Evolutionary conservation across 768 basidiomycete species (phyloP).

Genomic region (Tricholomella constricta): DNA sequence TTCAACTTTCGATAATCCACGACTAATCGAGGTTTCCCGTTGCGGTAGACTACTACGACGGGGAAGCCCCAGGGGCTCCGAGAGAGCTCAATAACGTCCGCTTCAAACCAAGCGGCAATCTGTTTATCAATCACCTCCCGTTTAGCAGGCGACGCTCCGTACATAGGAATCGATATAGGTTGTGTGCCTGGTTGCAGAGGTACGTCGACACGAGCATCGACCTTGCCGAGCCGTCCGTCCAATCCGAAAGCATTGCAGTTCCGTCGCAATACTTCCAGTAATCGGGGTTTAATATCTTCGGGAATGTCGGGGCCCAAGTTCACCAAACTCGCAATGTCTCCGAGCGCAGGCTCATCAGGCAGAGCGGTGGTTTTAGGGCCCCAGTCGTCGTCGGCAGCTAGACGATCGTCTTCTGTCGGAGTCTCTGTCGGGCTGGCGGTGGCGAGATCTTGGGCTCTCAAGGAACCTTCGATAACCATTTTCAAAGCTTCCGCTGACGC

Average conservation of each 20-base stretch:
- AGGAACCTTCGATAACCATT: conserved; percentile 5
- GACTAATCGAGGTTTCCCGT: too few relatives aligned
- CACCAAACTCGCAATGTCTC: background rate
- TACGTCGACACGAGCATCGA: conserved; percentile 24
- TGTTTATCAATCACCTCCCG: too few relatives aligned
- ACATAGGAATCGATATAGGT: conserved; percentile 29
- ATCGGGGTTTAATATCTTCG: background rate
- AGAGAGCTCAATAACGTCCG: too few relatives aligned
- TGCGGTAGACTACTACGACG: too few relatives aligned
- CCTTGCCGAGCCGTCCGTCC: conserved; percentile 8
- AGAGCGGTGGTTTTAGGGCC: conserved; percentile 30
- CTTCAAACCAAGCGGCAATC: too few relatives aligned
- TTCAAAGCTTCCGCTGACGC: background rate
- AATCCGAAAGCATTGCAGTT: background rate
- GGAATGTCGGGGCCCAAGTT: background rate
- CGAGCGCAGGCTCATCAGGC: conserved; percentile 9
- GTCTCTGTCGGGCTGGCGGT: conserved; percentile 2
- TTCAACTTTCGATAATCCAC: too few relatives aligned
- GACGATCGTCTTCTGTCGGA: conserved; percentile 12
- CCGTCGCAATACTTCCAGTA: conserved; percentile 17
- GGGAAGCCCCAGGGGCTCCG: conserved; percentile 38
- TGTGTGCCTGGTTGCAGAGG: conserved; percentile 22
- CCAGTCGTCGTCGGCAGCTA: too few relatives aligned
- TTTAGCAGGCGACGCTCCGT: too few relatives aligned
- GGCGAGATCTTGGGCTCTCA: background rate